Base-by-base conservation (phyloP, 495 filamentous ascomycete species). In the Penicillium chermesinum region DNA sequence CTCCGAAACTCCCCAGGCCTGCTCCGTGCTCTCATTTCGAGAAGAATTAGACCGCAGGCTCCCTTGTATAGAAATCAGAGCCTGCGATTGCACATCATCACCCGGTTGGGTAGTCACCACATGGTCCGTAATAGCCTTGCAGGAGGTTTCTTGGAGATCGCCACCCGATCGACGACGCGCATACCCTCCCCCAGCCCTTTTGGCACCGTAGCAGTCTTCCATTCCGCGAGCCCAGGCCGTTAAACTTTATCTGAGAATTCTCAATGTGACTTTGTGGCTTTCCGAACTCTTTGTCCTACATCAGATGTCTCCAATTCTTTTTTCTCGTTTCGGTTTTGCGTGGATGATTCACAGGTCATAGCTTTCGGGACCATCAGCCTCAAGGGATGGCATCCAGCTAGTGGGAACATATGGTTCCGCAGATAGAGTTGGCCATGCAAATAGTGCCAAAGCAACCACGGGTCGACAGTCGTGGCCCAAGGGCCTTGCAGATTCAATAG, bases 191-290 rank as follows among this genome's bases (percentile, higher is more conserved):
- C 21, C 33, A 38, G 22, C 19, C 41, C 37, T 9, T 55, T 53
- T 55, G 59, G 48, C 33, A 62, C 59, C 33, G 59, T 63, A 63
- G 59, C 57, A 63, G 40, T 55, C 42, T 52, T 60, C 57, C 59
- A 44, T 44, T 44, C 42, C 42, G 42, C 27, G 30, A 32, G 15
- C 38, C 39, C 19, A 32, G 4, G 27, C 32, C 30, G 14, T 22
- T 17, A 7, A 34, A 48, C 33, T 48, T 49, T 41, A 43, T 45
- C 33, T 37, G 27, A 43, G 54, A 57, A 57, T 57, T 48, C 36
- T 19, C 17, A 39, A 36, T 58, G 41, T 47, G 34, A 58, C 55
- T 54, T 44, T 58, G 30, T 38, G 8, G 12, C 38, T 32, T 12
- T 18, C 6, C 14, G 13, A 19, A 17, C 2, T 20, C 13, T 20